Base-by-base conservation (phyloP, 768 basidiomycete species). In the Russula sp. region DNA sequence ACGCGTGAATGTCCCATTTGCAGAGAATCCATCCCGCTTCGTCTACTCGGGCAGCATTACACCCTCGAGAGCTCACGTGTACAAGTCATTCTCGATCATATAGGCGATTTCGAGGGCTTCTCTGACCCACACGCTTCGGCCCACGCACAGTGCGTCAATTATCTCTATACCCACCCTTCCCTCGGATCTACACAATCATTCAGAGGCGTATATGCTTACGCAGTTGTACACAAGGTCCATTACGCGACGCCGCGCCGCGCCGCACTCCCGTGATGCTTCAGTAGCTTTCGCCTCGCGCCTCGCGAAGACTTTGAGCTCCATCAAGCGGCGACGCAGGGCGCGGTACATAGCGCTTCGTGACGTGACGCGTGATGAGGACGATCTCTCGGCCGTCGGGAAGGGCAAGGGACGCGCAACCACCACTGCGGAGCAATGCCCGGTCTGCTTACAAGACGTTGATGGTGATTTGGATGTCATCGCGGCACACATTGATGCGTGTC, bases 401-500 rank as follows among this genome's bases (percentile, higher is more conserved):
- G 67, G 67, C 44, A 71, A 64, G 46, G 66, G 68, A 18, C 63
- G 70, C 40, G 63, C 54, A 13, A 59, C 56, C 18, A 62, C 67
- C 1, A 71, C 48, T 69, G 66, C 16, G 68, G 72, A 46, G 76
- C 70, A 79, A n/a, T 93, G 90, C 69, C 91, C 90, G 1, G 83
- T 93, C 26, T 93, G 90, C 71, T 74, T 79, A 51, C 74, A 75
- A 46, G 73, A 73, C 18, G 78, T 90, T 1, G 76, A 74, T 52
- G 90, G 90, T 1, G 90, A 90, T 69, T 77, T 80, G 50, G 90
- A 90, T 64, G 85, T 90, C 10, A 70, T 90, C 2, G 84, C 89
- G 69, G 89, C 89, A 18, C 91, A 93, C 74, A 82, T 93, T n/a
- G 88, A 93, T 69, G 79, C 88, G 8, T 93, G 91, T 72, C 73